Evolutionary conservation across 2,329 filamentous ascomycete genomes (phyloP).

Genomic region (Drechslerella dactyloides): DNA sequence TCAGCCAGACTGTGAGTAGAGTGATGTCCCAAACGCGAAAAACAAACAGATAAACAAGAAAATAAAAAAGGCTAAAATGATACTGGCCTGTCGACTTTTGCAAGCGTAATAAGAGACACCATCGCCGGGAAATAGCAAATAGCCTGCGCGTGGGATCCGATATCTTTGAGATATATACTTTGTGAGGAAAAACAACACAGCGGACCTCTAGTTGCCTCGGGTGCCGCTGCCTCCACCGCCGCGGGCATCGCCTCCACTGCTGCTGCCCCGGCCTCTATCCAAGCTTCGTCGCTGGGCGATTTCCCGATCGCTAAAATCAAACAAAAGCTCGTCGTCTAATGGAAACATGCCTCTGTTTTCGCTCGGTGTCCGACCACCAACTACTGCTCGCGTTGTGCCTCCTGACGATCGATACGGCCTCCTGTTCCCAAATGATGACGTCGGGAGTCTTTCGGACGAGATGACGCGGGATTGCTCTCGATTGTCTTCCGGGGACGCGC

Average conservation of each 20-base stretch:
- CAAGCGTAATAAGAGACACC: constrained; percentile 9
- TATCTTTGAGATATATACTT: no score
- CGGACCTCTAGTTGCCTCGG: constrained; percentile 16
- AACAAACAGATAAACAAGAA: constrained; percentile 47
- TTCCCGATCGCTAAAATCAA: constrained; percentile 55
- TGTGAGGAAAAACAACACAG: constrained; percentile 10
- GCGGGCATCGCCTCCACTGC: constrained; percentile 38
- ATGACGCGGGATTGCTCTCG: constrained; percentile 16
- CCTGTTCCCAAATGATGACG: constrained; percentile 32
- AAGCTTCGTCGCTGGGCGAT: constrained; percentile 52
- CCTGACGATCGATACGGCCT: constrained; percentile 34
- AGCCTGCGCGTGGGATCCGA: no score
- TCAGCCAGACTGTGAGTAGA: constrained; percentile 15
- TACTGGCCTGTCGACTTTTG: constrained; percentile 13
- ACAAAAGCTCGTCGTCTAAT: constrained; percentile 54
- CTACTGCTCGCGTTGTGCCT: constrained; percentile 20
- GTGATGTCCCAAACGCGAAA: constrained; percentile 29
- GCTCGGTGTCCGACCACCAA: constrained; percentile 52
- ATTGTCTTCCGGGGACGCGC: constrained; percentile 19
- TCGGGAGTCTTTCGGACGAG: constrained; percentile 34
- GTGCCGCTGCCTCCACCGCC: constrained; percentile 39
- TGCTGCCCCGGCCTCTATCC: constrained; percentile 51
- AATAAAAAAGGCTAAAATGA: constrained; percentile 3
- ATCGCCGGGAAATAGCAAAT: constrained; percentile 26
- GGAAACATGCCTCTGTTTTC: constrained; percentile 51